Conservation (phyloP, 2,329 filamentous ascomycete genomes). For the Fusarium siculi region DNA sequence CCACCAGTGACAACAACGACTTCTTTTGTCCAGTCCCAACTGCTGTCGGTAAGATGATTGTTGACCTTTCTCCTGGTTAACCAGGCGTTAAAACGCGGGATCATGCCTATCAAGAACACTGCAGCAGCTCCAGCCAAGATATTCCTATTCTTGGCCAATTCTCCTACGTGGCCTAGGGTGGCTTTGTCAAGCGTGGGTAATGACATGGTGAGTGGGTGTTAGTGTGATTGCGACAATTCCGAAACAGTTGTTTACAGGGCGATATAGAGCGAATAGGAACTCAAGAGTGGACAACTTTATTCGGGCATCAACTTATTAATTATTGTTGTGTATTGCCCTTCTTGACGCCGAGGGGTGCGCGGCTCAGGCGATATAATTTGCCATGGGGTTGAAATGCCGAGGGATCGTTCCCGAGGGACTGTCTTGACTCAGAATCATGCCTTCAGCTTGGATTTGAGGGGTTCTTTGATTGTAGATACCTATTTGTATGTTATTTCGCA, state of each 20-base stretch:
- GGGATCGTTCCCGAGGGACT: background rate
- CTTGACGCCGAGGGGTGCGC: background rate
- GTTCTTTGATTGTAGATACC: accelerated
- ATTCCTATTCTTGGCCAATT: background rate
- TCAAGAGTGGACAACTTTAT: too few relatives aligned
- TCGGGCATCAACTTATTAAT: background rate
- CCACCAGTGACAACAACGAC: background rate
- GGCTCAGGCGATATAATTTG: background rate
- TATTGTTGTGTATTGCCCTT: background rate
- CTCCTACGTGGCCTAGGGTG: background rate
- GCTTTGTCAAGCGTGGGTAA: background rate
- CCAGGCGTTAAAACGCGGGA: background rate
- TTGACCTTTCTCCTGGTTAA: background rate
- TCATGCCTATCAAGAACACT: background rate
- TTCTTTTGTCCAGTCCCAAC: background rate
- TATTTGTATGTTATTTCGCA: background rate
- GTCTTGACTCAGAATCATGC: background rate
- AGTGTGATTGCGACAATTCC: background rate
- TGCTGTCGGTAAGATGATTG: background rate
- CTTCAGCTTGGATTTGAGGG: accelerated
- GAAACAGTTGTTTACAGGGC: background rate
- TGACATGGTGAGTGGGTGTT: background rate
- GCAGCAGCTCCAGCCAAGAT: background rate
- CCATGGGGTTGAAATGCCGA: background rate
- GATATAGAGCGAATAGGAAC: background rate